Evolutionary conservation across 352 stramenopile species (phyloP).

Genomic region (Plasmopara muralis): DNA sequence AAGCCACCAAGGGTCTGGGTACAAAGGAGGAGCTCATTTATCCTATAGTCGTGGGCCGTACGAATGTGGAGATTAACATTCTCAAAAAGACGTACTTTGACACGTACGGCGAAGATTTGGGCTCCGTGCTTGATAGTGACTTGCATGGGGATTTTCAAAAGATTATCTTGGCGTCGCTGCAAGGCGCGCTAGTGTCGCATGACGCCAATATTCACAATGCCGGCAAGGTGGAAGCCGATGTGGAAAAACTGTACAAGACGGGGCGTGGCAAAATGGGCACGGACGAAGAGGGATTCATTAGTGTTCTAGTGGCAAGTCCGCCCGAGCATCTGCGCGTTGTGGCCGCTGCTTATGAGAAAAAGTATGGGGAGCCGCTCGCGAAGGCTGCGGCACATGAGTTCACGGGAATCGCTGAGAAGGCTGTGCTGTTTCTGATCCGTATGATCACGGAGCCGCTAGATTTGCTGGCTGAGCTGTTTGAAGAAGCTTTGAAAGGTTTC

Average conservation of each 20-base stretch:
- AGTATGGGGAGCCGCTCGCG: constrained; percentile 58
- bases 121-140: constrained; percentile 49
- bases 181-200: constrained; percentile 41
- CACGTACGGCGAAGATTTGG: constrained; percentile 53
- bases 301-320: constrained; percentile 40
- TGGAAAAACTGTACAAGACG: constrained; percentile 61
- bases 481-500: constrained; percentile 64
- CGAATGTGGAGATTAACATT: constrained; percentile 69
- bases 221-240: constrained; percentile 52
- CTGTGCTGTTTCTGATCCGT: constrained; percentile 55
- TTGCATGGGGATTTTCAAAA: constrained; percentile 71
- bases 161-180: constrained; percentile 61
- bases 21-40: constrained; percentile 67
- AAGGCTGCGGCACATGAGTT: constrained; percentile 70
- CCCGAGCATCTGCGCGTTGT: constrained; percentile 60
- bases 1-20: constrained; percentile 58
- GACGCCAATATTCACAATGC: constrained; percentile 60
- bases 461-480: constrained; percentile 57
- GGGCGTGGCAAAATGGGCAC: constrained; percentile 65
- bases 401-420: constrained; percentile 44
- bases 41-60: constrained; percentile 51
- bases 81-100: constrained; percentile 82
- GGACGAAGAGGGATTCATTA: constrained; percentile 60
- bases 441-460: constrained; percentile 60
- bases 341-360: constrained; percentile 53